Percentiles rank a stretch among this genome's conserved stretches.
phyloP scores from a whole-genome alignment of 1,284 basidiomycete genomes.

The Cystobasidium pallidum region DNA sequence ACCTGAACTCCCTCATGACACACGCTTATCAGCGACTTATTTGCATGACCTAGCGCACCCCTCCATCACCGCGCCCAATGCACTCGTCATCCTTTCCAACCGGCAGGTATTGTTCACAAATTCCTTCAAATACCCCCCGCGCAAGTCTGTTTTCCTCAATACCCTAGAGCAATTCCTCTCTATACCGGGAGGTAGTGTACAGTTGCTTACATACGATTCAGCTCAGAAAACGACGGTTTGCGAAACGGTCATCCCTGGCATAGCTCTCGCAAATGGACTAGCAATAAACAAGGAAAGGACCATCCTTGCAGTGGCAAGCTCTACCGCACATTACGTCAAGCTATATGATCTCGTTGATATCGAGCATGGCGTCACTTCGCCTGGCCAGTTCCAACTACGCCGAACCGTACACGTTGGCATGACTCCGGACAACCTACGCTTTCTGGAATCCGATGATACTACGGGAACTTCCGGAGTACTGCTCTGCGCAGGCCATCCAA shows the following conservation, averaged over 20 bases:
- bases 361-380: conserved; percentile 6
- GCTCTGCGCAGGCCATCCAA: conserved; percentile 32
- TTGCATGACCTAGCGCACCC: conserved; percentile 26
- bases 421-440: conserved; percentile 30
- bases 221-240: conserved; percentile 7
- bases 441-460: background rate
- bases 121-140: conserved; percentile 19
- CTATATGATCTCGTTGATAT: conserved; percentile 19
- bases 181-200: conserved; percentile 31
- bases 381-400: conserved; percentile 3
- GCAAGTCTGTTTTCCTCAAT: conserved; percentile 10
- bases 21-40: background rate
- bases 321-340: conserved; percentile 16
- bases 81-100: conserved; percentile 23
- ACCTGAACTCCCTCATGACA: background rate
- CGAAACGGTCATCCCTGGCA: conserved; percentile 21
- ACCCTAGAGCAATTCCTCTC: conserved; percentile 31
- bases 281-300: conserved; percentile 29
- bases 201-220: conserved; percentile 13
- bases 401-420: conserved; percentile 20
- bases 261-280: conserved; percentile 34
- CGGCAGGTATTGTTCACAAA: conserved; percentile 33
- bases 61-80: conserved; percentile 34
- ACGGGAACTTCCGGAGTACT: background rate
- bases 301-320: conserved; percentile 32